phyloP scores from a whole-genome alignment of 2,329 filamentous ascomycete genomes.

The Fusarium clavum region DNA sequence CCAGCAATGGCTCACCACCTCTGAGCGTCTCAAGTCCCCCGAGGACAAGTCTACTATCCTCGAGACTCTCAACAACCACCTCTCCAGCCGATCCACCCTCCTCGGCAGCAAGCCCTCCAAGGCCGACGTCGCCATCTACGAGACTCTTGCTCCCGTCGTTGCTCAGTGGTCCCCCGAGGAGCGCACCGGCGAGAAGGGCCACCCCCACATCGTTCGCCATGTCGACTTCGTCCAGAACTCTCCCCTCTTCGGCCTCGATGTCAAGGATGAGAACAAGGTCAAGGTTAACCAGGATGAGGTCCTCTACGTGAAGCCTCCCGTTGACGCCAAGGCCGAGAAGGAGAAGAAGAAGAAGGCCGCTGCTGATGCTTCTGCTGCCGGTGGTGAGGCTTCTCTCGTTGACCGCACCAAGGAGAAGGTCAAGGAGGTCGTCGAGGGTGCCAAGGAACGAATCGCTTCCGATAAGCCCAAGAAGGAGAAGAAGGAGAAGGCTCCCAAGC shows the following conservation, averaged over 20 bases:
- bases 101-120: conserved; percentile 90
- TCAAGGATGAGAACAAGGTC: conserved; percentile 80
- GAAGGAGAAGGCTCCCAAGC: conserved; percentile 88
- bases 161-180: conserved; percentile 85
- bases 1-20: conserved; percentile 86
- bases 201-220: conserved; percentile 90
- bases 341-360: conserved; percentile 97
- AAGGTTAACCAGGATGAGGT: conserved; percentile 82
- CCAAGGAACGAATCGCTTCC: conserved; percentile 53
- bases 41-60: conserved; percentile 76
- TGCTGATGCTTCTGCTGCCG: conserved; percentile 66
- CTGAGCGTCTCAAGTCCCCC: conserved; percentile 70
- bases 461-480: conserved; percentile 81
- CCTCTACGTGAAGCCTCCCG: conserved; percentile 86
- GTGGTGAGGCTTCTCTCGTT: conserved; percentile 61
- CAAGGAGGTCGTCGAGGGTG: conserved; percentile 66
- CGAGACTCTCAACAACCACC: conserved; percentile 84
- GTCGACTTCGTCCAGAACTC: conserved; percentile 97
- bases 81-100: conserved; percentile 88
- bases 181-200: conserved; percentile 88
- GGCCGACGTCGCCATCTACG: conserved; percentile 87
- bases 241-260: conserved; percentile 75
- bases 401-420: conserved; percentile 72
- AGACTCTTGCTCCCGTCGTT: conserved; percentile 80
- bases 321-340: conserved; percentile 95